Evolutionary conservation across 176 grass and related monocot species (phyloP).

Genomic region (Ensete ventricosum): DNA sequence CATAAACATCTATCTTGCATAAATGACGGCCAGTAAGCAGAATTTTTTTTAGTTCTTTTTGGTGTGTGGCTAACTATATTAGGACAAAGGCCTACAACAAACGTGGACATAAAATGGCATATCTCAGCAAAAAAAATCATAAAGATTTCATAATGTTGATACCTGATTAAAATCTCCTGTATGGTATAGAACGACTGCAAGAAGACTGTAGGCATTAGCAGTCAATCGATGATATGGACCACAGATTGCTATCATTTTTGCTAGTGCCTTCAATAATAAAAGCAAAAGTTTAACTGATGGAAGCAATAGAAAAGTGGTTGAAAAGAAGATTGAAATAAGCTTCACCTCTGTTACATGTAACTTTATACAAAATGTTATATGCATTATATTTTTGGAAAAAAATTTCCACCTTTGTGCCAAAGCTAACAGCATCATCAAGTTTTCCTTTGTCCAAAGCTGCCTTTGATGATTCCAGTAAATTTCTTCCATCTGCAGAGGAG

Average conservation of each 20-base stretch:
- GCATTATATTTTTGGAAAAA: not conserved
- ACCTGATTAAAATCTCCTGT: conserved; percentile 99
- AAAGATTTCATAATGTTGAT: not conserved
- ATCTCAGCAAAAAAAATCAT: conserved; percentile 10
- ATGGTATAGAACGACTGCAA: conserved; percentile 98
- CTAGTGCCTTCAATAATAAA: conserved; percentile 58
- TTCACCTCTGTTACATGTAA: not conserved
- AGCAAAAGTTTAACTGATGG: not conserved
- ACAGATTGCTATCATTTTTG: conserved; percentile 89
- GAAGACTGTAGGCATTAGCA: conserved; percentile 93
- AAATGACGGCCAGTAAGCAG: not conserved
- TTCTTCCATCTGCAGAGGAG: conserved; percentile 77
- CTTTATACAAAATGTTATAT: not conserved
- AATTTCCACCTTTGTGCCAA: conserved; percentile 63
- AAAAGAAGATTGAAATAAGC: not conserved
- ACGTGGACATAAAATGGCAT: not conserved
- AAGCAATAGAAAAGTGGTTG: conserved; percentile 20
- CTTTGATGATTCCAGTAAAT: conserved; percentile 96
- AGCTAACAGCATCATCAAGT: conserved; percentile 83
- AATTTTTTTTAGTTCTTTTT: not conserved
- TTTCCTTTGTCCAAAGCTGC: conserved; percentile 99
- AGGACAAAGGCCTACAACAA: not conserved
- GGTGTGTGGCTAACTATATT: not conserved
- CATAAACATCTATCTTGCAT: not conserved
- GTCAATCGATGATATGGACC: conserved; percentile 91